Base-by-base conservation (phyloP, 2,329 filamentous ascomycete species). In the Aspergillus uvarum region DNA sequence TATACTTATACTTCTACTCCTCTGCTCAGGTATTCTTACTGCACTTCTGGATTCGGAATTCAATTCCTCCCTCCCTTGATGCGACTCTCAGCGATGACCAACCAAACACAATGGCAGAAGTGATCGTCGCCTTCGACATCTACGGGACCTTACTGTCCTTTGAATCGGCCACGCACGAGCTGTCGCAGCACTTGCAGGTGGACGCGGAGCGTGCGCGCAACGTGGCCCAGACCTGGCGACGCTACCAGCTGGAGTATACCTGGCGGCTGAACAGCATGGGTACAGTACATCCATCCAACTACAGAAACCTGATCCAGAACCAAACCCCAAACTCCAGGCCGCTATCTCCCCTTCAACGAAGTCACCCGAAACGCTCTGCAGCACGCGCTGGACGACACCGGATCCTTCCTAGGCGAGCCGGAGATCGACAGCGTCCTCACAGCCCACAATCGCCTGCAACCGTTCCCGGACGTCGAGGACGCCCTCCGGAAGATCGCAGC, bases 211-310 rank as follows among this genome's bases (percentile, higher is more conserved):
- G 83, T 64, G 85, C 87, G 2, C 74, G 79, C 24, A 73, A 74
- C 0, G 80, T 92, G 32, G 85, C 88, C 4, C 72, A 81, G 16
- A 74, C 84, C 68, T 91, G 89, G 84, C 80, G 89, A 58, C 82
- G 83, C 31, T 88, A 88, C 68, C 89, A 92, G 73, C 79, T 92
- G 8, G 89, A 92, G 74, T 93, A 92, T 67, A 91, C 89, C 44
- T 92, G 88, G 88, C 80, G 89, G 54, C 76, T 89, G 64, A 92
- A 87, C 68, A 88, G 85, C 79, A 92, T 92, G 89, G 82, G 89
- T 89, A 77, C 62, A 78, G 11, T 10, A 14, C 32, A 8, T 35
- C 10, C 32, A 11, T 7, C 11, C 2, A 32, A 2, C 31, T 32
- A 11, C 31, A 32, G 21, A 22, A 22, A 2, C 21, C 21, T 22